Conservation (phyloP, 2,329 filamentous ascomycete species). For the Pyrenophora tritici-repentis region DNA sequence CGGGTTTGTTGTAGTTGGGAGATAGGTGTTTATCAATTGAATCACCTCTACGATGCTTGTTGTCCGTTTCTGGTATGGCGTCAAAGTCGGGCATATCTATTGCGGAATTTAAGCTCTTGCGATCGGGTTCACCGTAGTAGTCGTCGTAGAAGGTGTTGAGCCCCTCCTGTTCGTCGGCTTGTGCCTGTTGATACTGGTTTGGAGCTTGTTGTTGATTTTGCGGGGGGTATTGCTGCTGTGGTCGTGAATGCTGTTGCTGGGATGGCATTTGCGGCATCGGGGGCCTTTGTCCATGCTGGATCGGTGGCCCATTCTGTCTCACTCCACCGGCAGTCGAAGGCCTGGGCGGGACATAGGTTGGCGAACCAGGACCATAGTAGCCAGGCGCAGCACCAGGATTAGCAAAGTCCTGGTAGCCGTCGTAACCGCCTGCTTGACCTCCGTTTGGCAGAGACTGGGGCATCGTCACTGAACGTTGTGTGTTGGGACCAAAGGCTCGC, state of each 20-base stretch:
- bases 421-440: conserved; percentile 19
- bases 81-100: conserved; percentile 69
- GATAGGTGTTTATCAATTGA: conserved; percentile 46
- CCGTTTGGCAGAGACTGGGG: conserved; percentile 36
- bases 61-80: conserved; percentile 52
- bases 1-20: conserved; percentile 18
- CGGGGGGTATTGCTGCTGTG: conserved; percentile 26
- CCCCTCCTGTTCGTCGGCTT: conserved; percentile 46
- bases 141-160: conserved; percentile 59
- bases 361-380: conserved; percentile 46
- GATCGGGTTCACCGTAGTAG: conserved; percentile 48
- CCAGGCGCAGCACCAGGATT: conserved; percentile 42
- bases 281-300: conserved; percentile 36
- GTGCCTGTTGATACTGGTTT: conserved; percentile 26
- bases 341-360: conserved; percentile 42
- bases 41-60: conserved; percentile 41
- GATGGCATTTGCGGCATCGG: conserved; percentile 34
- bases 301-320: conserved; percentile 26
- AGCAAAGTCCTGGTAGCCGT: conserved; percentile 39
- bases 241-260: conserved; percentile 20
- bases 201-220: conserved; percentile 24
- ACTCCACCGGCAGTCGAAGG: conserved; percentile 44
- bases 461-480: conserved; percentile 46
- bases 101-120: conserved; percentile 52
- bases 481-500: conserved; percentile 36